phyloP scores from a whole-genome alignment of 1,284 basidiomycete species.

The Stereum hirsutum region DNA sequence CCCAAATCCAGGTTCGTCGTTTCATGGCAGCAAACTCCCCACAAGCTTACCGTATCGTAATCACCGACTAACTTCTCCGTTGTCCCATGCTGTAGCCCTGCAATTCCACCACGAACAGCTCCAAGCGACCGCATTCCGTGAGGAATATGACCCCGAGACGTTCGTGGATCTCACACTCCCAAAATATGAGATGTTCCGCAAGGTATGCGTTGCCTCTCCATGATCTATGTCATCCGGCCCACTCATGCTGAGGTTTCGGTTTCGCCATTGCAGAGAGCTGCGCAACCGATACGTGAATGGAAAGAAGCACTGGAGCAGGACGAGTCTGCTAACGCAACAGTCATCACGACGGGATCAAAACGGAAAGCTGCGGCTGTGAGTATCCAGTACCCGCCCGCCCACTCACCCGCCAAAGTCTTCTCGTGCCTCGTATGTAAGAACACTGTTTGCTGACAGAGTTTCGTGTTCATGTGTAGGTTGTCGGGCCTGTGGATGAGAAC shows the following conservation, averaged over 20 bases:
- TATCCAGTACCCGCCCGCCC: conserved; percentile 25
- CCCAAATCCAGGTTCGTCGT: conserved; percentile 78
- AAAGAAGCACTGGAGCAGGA: conserved; percentile 63
- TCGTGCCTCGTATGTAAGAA: neutral
- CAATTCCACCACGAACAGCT: conserved; percentile 86
- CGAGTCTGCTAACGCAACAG: conserved; percentile 37
- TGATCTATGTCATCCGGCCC: conserved; percentile 7
- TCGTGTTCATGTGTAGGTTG: conserved; percentile 31
- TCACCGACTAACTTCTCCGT: neutral
- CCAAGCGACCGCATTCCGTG: conserved; percentile 86
- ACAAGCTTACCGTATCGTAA: neutral
- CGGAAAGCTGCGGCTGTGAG: conserved; percentile 67
- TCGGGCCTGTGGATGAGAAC: conserved; percentile 43
- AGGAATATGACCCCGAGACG: conserved; percentile 67
- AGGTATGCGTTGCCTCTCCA: conserved; percentile 34
- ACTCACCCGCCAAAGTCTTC: neutral
- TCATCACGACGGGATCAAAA: conserved; percentile 46
- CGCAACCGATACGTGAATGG: conserved; percentile 68
- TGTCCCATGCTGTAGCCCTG: conserved; percentile 41
- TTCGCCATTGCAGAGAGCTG: conserved; percentile 48
- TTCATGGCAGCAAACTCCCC: neutral
- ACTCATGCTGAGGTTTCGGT: neutral
- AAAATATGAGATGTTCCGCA: conserved; percentile 71
- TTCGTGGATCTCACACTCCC: conserved; percentile 81
- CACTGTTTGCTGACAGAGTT: neutral